These are phyloP conservation scores for Apiosordaria backusii DNA, from an alignment of 495 filamentous ascomycete species.

Conservation along the genomic window DNA sequence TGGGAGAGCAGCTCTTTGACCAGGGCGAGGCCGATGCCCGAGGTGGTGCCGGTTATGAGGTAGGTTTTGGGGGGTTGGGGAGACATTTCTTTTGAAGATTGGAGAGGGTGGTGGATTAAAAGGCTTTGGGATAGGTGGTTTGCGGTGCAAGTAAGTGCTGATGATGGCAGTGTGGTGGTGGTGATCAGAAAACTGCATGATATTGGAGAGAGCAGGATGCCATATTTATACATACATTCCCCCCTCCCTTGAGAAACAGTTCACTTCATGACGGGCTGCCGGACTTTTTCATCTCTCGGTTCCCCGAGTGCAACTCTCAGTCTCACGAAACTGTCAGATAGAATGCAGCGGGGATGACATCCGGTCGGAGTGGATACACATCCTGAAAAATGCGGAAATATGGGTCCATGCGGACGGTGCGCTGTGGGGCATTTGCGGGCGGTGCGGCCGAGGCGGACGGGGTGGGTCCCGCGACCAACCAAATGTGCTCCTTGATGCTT, in stretches of 20 bases:
- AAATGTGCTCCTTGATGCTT: neutral
- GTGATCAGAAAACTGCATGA: neutral
- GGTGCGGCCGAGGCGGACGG: slow-evolving; percentile 8
- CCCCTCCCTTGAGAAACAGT: neutral
- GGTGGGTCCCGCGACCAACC: slow-evolving; percentile 1
- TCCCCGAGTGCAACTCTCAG: neutral
- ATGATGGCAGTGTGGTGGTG: neutral
- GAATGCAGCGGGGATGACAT: neutral
- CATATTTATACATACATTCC: neutral
- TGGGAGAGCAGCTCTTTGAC: slow-evolving; percentile 40
- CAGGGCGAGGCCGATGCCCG: slow-evolving; percentile 32
- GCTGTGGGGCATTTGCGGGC: neutral
- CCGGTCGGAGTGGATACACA: neutral
- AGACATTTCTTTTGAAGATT: neutral
- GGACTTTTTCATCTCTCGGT: neutral
- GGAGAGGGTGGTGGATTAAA: neutral
- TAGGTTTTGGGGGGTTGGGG: slow-evolving; percentile 22
- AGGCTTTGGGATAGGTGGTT: neutral
- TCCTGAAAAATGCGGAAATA: neutral
- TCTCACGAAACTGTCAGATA: neutral
- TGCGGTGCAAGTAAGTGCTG: neutral
- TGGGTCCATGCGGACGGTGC: neutral
- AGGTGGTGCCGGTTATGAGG: slow-evolving; percentile 33
- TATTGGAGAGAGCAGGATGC: neutral
- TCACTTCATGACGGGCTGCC: neutral